Percentiles rank a stretch among this genome's conserved stretches.
Conservation (phyloP, 495 filamentous ascomycete genomes). For the Alectoria sarmentosa region DNA sequence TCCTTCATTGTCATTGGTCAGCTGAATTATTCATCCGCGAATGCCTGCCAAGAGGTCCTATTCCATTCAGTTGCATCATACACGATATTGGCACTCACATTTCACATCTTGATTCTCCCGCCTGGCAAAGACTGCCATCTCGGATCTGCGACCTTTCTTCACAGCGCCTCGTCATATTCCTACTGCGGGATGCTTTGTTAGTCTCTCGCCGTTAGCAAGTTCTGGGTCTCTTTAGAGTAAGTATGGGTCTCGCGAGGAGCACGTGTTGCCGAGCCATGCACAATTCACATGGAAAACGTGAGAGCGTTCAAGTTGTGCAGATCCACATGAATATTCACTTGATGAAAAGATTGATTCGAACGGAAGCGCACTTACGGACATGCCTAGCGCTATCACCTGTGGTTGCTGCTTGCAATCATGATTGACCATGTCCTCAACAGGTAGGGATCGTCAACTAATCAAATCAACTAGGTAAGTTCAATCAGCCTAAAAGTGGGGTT, state of each 20-base stretch:
- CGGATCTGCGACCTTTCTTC: constrained; percentile 6
- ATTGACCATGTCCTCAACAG: background rate
- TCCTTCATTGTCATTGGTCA: too few species aligned
- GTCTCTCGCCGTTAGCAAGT: background rate
- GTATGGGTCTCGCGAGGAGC: background rate
- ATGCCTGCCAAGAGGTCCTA: too few species aligned
- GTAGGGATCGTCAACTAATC: too few species aligned
- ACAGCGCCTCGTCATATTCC: background rate
- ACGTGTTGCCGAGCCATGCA: background rate
- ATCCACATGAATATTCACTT: too few species aligned
- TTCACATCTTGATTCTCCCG: too few species aligned
- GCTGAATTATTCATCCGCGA: too few species aligned
- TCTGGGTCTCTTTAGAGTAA: too few species aligned
- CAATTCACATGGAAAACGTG: constrained; percentile 8
- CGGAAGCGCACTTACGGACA: constrained; percentile 5
- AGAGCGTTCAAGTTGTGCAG: too few species aligned
- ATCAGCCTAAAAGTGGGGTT: too few species aligned
- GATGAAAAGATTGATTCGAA: background rate
- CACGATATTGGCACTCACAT: background rate
- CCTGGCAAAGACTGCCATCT: background rate
- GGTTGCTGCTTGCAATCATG: background rate
- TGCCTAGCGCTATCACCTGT: constrained; percentile 8
- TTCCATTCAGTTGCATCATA: background rate
- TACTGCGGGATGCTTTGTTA: constrained; percentile 7
- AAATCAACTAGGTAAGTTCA: too few species aligned